phyloP scores from a whole-genome alignment of 495 filamentous ascomycete genomes.

The Ramalina intermedia region DNA sequence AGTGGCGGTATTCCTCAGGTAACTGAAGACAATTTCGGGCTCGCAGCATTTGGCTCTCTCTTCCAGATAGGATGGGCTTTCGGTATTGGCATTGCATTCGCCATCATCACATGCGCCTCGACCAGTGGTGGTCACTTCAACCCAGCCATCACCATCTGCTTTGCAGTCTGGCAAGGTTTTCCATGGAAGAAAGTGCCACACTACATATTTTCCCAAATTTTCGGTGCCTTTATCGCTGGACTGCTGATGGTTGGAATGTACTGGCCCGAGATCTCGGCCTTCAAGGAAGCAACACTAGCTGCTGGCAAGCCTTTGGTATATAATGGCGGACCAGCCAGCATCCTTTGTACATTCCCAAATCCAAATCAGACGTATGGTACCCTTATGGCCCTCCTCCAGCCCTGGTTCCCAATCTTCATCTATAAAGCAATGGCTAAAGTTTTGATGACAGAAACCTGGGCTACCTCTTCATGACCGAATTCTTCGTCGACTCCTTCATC shows the following conservation, averaged over 20 bases:
- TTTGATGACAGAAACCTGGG: slow-evolving; percentile 19
- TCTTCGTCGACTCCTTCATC: slow-evolving; percentile 38
- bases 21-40: slow-evolving; percentile 3
- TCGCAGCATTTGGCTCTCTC: slow-evolving; percentile 27
- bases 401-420: background rate
- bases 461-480: slow-evolving; percentile 38
- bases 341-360: slow-evolving; percentile 31
- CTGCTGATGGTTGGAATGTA: slow-evolving; percentile 36
- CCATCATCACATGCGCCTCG: slow-evolving; percentile 36
- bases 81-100: slow-evolving; percentile 38
- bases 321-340: slow-evolving; percentile 31
- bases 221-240: slow-evolving; percentile 37
- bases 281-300: slow-evolving; percentile 19
- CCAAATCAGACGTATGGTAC: slow-evolving; percentile 22
- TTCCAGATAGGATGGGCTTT: slow-evolving; percentile 36
- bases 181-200: slow-evolving; percentile 35
- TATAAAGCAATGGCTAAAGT: background rate
- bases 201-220: slow-evolving; percentile 38
- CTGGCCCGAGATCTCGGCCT: slow-evolving; percentile 28
- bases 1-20: slow-evolving; percentile 18
- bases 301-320: slow-evolving; percentile 23
- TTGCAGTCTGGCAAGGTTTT: slow-evolving; percentile 38
- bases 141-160: slow-evolving; percentile 34
- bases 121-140: slow-evolving; percentile 41
- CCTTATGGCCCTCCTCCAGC: background rate